Conservation (phyloP, 139 green algal genomes). For the Chlamydomonas sp. region DNA sequence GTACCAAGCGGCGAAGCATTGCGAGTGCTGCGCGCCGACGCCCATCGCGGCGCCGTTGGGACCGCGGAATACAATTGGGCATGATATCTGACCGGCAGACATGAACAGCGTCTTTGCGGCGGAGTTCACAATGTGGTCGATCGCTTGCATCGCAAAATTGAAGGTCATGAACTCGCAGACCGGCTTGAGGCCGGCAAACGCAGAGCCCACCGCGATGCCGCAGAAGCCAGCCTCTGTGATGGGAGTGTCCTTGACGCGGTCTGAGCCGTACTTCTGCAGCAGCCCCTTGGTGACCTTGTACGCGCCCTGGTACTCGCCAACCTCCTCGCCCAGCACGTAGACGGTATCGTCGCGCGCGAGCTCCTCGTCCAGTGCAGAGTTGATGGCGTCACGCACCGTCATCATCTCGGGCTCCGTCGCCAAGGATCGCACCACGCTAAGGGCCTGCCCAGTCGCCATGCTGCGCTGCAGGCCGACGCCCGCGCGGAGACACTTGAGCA, state of each 20-base stretch:
- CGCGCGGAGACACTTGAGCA: too few relatives aligned
- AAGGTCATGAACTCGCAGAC: conserved; percentile 99
- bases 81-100: conserved; percentile 87
- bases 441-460: too few relatives aligned
- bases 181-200: conserved; percentile 82
- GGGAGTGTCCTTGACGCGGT: conserved; percentile 92
- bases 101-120: conserved; percentile 98
- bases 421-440: too few relatives aligned
- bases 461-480: too few relatives aligned
- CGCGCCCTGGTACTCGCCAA: conserved; percentile 93
- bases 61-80: conserved; percentile 95
- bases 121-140: conserved; percentile 97
- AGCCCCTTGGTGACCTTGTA: conserved; percentile 66
- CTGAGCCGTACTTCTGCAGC: conserved; percentile 62
- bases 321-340: conserved; percentile 96
- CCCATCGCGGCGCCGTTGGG: conserved; percentile 95
- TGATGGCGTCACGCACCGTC: conserved; percentile 94
- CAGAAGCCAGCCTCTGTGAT: conserved; percentile 99
- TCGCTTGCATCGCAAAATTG: conserved; percentile 79
- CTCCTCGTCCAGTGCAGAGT: conserved; percentile 95
- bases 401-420: too few relatives aligned
- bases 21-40: conserved; percentile 95
- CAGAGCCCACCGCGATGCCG: conserved; percentile 88
- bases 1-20: conserved; percentile 98
- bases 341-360: conserved; percentile 87